These are phyloP conservation scores for Hypsizygus ulmarius DNA, from an alignment of 1,284 basidiomycete genomes.

Conservation along the genomic window DNA sequence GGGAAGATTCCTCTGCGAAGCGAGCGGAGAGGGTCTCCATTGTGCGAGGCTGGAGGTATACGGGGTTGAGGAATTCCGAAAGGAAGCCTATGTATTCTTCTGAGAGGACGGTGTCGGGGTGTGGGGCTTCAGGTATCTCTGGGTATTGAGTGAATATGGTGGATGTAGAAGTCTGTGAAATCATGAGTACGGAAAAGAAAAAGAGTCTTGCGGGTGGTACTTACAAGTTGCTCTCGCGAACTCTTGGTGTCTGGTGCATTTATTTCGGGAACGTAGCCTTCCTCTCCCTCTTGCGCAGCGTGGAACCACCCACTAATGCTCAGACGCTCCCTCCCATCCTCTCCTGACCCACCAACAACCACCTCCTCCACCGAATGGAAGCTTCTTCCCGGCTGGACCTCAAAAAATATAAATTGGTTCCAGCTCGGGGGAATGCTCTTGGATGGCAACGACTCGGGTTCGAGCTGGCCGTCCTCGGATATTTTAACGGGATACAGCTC, in stretches of 20 bases:
- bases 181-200: conserved; percentile 5
- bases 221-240: conserved; percentile 78
- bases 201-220: conserved; percentile 28
- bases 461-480: conserved; percentile 48
- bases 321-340: conserved; percentile 71
- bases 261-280: conserved; percentile 68
- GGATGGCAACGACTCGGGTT: conserved; percentile 61
- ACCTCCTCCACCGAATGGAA: conserved; percentile 99
- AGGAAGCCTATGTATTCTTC: conserved; percentile 69
- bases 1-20: conserved; percentile 86
- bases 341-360: conserved; percentile 67
- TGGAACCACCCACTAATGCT: conserved; percentile 99
- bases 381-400: conserved; percentile 85
- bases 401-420: conserved; percentile 98
- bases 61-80: conserved; percentile 83
- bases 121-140: conserved; percentile 40
- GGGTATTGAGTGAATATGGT: conserved; percentile 63
- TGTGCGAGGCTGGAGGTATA: conserved; percentile 83
- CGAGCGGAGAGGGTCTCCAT: conserved; percentile 79
- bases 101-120: conserved; percentile 53
- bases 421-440: conserved; percentile 79
- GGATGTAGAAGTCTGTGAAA: conserved; percentile 50
- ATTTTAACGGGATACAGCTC: conserved; percentile 83
- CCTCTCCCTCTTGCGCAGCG: conserved; percentile 86
- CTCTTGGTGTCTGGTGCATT: conserved; percentile 51